Conservation (phyloP, 177 flowering plant genomes). For the Telopea speciosissima region DNA sequence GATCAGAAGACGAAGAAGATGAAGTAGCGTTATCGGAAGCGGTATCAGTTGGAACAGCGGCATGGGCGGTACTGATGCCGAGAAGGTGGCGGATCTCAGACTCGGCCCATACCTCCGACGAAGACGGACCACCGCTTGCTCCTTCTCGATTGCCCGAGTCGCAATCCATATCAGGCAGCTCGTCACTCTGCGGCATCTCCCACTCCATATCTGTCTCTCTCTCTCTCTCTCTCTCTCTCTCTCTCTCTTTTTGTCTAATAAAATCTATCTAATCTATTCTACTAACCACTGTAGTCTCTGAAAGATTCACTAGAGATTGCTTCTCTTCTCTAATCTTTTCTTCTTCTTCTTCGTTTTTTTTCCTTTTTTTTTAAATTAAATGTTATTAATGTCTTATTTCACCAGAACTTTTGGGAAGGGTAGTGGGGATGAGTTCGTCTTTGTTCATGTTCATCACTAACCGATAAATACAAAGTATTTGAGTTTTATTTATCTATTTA, state of each 20-base stretch:
- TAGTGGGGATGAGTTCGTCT: too few species aligned
- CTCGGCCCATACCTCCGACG: not conserved
- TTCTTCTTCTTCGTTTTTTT: not conserved
- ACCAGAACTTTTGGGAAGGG: too few species aligned
- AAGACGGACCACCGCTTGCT: not conserved
- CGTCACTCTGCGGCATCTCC: not conserved
- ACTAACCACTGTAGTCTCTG: too few species aligned
- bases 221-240: too few species aligned
- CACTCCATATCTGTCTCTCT: not conserved
- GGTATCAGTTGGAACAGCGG: not conserved
- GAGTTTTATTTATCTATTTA: too few species aligned
- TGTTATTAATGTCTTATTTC: too few species aligned
- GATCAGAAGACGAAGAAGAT: slow-evolving; percentile 1
- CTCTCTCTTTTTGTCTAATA: too few species aligned
- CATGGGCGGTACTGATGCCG: not conserved
- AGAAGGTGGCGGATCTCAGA: not conserved
- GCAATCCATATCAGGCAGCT: not conserved
- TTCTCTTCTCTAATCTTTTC: not conserved
- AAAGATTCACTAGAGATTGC: too few species aligned
- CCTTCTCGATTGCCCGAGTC: not conserved
- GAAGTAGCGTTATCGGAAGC: not conserved
- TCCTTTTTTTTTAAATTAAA: too few species aligned
- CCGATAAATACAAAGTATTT: too few species aligned
- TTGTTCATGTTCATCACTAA: too few species aligned
- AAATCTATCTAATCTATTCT: too few species aligned